phyloP scores from a whole-genome alignment of 371 early-diverging fungal genomes.

The Basidiobolus meristosporus region DNA sequence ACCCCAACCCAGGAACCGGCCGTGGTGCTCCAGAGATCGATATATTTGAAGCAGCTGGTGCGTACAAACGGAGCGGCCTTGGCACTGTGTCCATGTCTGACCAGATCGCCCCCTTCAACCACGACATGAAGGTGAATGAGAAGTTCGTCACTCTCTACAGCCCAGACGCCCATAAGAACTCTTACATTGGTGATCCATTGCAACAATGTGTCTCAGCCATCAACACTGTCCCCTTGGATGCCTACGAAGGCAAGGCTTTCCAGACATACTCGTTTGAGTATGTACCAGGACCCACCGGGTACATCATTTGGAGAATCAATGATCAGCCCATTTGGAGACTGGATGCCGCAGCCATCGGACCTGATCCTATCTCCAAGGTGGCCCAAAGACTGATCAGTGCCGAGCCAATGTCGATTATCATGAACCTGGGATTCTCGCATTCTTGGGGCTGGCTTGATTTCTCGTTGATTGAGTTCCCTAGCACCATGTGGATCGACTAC shows the following conservation, averaged over 20 bases:
- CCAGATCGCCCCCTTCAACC: too few relatives aligned
- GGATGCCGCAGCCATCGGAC: conserved; percentile 2
- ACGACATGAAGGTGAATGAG: not conserved
- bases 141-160: not conserved
- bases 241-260: too few relatives aligned
- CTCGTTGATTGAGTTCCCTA: conserved; percentile 13
- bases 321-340: conserved; percentile 3
- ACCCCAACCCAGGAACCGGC: conserved; percentile 24
- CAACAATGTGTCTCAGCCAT: conserved; percentile 4
- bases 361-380: conserved; percentile 1
- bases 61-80: conserved; percentile 1
- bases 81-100: too few relatives aligned
- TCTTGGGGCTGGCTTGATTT: conserved; percentile 12
- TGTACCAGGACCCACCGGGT: too few relatives aligned
- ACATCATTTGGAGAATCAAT: conserved; percentile 3
- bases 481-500: conserved; percentile 20
- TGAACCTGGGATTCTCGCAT: conserved; percentile 21
- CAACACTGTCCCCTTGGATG: not conserved
- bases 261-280: too few relatives aligned
- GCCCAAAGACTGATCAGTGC: conserved; percentile 2
- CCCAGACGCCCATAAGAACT: not conserved
- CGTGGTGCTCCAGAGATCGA: conserved; percentile 36
- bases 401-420: too few relatives aligned
- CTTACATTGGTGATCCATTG: conserved; percentile 1
- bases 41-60: conserved; percentile 17